These are phyloP conservation scores for Fragaria iinumae DNA, from an alignment of 306 rosid genomes.

Conservation along the genomic window DNA sequence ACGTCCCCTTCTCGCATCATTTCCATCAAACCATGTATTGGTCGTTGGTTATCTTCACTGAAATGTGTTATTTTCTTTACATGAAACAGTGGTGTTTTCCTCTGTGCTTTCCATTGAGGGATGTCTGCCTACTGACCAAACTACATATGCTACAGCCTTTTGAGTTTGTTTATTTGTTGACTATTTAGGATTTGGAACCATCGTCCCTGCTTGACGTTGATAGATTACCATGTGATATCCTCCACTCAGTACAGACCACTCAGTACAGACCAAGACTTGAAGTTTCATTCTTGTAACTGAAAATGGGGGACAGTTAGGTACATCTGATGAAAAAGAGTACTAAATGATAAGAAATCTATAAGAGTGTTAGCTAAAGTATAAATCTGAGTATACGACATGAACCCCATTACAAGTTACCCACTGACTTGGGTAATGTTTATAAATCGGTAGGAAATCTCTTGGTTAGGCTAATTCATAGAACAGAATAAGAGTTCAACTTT, in stretches of 20 bases:
- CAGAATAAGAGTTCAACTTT: background rate
- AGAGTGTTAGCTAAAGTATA: background rate
- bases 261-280: background rate
- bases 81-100: background rate
- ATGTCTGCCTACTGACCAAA: background rate
- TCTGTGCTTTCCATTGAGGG: background rate
- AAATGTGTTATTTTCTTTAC: background rate
- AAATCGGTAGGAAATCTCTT: background rate
- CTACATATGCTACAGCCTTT: background rate
- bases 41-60: background rate
- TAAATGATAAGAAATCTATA: background rate
- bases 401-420: background rate
- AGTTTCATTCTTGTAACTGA: background rate
- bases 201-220: background rate
- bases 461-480: background rate
- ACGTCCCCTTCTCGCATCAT: background rate
- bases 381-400: background rate
- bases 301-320: background rate
- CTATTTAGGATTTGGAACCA: background rate
- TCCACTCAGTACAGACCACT: background rate
- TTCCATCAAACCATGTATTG: background rate
- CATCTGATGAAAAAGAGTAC: background rate
- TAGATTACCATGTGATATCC: background rate
- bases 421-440: background rate
- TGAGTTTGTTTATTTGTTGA: background rate